Evolutionary conservation across 2,329 filamentous ascomycete genomes (phyloP), one percentile per base, ranked within the genome.

Genomic region (Metarhizium robertsii): DNA sequence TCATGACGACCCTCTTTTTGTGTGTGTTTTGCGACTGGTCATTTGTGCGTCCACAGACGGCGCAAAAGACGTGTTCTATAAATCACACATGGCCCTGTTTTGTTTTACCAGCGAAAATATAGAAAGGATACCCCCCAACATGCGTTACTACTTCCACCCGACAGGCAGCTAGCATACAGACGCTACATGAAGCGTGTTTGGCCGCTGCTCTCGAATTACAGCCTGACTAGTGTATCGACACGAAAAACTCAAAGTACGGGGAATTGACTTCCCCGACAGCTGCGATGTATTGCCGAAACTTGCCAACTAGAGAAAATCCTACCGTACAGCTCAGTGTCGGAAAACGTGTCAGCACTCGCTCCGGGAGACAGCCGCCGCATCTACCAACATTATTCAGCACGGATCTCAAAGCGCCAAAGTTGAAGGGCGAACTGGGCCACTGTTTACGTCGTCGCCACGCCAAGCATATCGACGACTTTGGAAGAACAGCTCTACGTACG

Each of bases 61-160:
- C 46, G 29, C 36, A 29, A 36, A 29, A 20, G 45, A 50, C 13
- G 45, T 30, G 45, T 53, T 38, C 42, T 53, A 32, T 10, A 50
- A n/a, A 53, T 14, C 14, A 16, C 49, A 25, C 10, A 34, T 40
- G 29, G n/a, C 38, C 46, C 50, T 16, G 7, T 8, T 32, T 50
- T 46, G 25, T 36, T 43, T 46, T 18, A 10, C 14, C 29, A 34
- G 38, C 45, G 49, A 38, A 52, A 20, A 18, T 48, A 34, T 53
- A 53, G 51, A 56, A 30, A 53, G 54, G 54, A 56, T 56, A 53
- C 51, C 54, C 54, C 50, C 34, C 48, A 14, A 50, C 29, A 45
- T 25, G 30, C 8, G 25, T 6, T 48, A 14, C 25, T 48, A 6
- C 14, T 48, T 11, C 45, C 25, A 18, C 6, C 45, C 10, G 45